Base-by-base conservation (phyloP, 2,329 filamentous ascomycete species). In the Rosellinia necatrix region DNA sequence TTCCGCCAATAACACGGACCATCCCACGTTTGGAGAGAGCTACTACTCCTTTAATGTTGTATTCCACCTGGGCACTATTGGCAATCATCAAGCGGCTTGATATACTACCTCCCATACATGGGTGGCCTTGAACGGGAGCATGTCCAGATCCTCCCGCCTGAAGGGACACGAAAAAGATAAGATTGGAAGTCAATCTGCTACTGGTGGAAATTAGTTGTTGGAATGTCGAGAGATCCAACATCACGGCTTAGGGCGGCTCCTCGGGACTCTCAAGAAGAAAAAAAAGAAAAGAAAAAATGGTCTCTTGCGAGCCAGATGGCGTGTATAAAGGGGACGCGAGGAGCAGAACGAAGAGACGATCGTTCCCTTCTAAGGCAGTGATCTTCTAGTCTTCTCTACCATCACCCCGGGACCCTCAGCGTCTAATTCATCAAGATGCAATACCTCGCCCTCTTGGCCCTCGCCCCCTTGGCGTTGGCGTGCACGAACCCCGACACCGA, bases 401-500 rank as follows among this genome's bases (percentile, higher is more conserved):
- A 34, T 8, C 34, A 41, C 17, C 10, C 25, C 40, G n/a, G 13
- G 9, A 30, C 17, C 17, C 8, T 29, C 21, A n/a, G n/a, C n/a
- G n/a, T n/a, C n/a, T n/a, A 10, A 10, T 13, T 17, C 21, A 29
- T 43, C 29, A 53, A 6, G 35, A 57, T 62, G 57, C 49, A 44
- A 41, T 50, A 48, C 40, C 55, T 35, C 32, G 53, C 46, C 17
- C 48, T 61, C 52, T 9, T 59, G 25, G 52, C 59, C 6, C 49
- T 61, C 27, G 27, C 41, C 19, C 53, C 59, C 25, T 46, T 56
- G 37, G 67, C 62, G 15, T 48, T 68, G 37, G 69, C 65, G 30
- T 72, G 70, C 60, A 61, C 68, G 32, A 71, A 72, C 49, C 59
- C 61, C 3, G 53, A 64, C 44, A 58, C 56, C 10, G 69, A 72